These are phyloP conservation scores for Hypomontagnella submonticulosa DNA, from an alignment of 495 filamentous ascomycete species.

Conservation along the genomic window DNA sequence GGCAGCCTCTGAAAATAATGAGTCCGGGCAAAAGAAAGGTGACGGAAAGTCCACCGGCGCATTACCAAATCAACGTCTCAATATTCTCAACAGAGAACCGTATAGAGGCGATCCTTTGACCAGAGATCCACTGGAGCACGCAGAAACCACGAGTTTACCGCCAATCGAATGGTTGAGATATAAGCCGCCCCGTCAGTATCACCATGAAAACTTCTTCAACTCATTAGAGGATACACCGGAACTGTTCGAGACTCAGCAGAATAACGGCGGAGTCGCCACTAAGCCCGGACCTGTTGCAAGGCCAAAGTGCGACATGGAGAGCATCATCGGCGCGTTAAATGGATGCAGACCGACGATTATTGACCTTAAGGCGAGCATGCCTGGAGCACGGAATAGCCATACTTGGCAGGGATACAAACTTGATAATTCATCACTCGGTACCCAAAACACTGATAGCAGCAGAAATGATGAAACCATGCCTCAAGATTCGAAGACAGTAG, in stretches of 20 bases:
- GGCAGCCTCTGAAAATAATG: too few relatives aligned
- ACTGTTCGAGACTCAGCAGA: background rate
- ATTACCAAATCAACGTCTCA: too few relatives aligned
- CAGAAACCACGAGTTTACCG: background rate
- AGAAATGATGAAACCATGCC: background rate
- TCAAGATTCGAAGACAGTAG: background rate
- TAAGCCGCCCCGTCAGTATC: slow-evolving; percentile 16
- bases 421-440: background rate
- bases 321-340: background rate
- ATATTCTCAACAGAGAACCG: background rate
- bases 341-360: background rate
- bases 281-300: background rate
- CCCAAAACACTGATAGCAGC: background rate
- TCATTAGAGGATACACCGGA: slow-evolving; percentile 25
- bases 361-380: slow-evolving; percentile 11
- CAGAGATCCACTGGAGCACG: background rate
- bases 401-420: slow-evolving; percentile 9
- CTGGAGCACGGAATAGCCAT: background rate
- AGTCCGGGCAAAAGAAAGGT: background rate
- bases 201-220: slow-evolving; percentile 23
- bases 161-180: slow-evolving; percentile 21
- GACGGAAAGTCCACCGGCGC: background rate
- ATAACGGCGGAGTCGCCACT: background rate
- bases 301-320: background rate
- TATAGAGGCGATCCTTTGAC: background rate